Base-by-base conservation (phyloP, 257 asterid genomes). In the Salvia hispanica region DNA sequence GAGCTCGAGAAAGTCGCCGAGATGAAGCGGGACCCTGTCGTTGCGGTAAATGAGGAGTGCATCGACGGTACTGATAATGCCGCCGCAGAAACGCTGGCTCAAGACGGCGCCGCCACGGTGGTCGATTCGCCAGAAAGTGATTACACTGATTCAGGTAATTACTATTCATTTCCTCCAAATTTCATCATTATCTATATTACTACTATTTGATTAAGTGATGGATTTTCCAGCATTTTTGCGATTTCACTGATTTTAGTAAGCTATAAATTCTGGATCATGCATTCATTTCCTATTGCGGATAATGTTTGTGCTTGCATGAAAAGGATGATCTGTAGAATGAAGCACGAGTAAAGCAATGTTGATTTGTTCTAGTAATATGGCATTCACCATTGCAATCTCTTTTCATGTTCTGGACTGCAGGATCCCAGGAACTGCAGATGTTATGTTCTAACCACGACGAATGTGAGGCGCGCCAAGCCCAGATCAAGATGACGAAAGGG, bases 401-500 rank as follows among this genome's bases (percentile, higher is more conserved):
- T 62, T 53, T 18, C 18, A 28, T 14, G 16, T 40, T 67, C 3
- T 64, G 61, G n/a, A 73, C 44, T 40, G 64, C 80, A 93, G 99
- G 97, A 63, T 90, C 96, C 59, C 95, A 85, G 72, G 97, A 82
- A 73, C 85, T 78, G 79, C 94, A 84, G 60, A 83, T 62, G 9
- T 63, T 79, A 39, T 86, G 99, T 71, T 82, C 91, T 18, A 82
- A 86, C 79, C 99, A 93, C 50, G 92, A 87, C 59, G 86, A 72
- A 8, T 93, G 96, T 15, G 95, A 93, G 73, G 78, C 83, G 3
- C 96, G 97, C 21, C 85, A 82, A 40, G 77, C 79, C 42, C 89
- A 79, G 72, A 88, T 93, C 80, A 90, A 88, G 82, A 77, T 84
- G 84, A 93, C 89, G 5, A 90, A 86, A 82, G 99, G 99, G 48